A percentile compares a stretch with the other conserved stretches of the same genome.
phyloP scores from a whole-genome alignment of 2,329 filamentous ascomycete species.

The Claviceps sorghi region DNA sequence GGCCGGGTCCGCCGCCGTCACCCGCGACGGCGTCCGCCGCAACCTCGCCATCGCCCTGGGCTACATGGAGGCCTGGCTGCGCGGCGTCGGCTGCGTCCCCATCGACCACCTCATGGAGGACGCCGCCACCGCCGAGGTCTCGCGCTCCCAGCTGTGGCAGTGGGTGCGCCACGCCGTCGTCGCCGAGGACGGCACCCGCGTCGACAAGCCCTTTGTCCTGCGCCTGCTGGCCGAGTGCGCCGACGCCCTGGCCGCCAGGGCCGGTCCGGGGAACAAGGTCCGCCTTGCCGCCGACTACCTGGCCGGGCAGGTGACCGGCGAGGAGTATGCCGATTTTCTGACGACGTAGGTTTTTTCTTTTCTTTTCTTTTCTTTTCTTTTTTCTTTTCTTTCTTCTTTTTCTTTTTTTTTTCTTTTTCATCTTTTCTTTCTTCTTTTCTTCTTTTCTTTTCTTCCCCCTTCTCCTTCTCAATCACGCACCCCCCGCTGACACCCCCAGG shows the following conservation, averaged over 20 bases:
- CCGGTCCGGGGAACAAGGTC: slow-evolving; percentile 80
- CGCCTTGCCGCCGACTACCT: slow-evolving; percentile 87
- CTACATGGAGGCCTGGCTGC: slow-evolving; percentile 98
- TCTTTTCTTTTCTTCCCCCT: too few species aligned
- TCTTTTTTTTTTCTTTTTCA: not conserved
- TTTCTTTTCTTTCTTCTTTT: not conserved
- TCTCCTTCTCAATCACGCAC: too few species aligned
- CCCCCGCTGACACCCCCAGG: too few species aligned
- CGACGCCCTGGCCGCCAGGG: slow-evolving; percentile 58
- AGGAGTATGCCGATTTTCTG: slow-evolving; percentile 95
- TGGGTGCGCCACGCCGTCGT: slow-evolving; percentile 64
- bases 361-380: not conserved
- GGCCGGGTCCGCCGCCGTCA: slow-evolving; percentile 77
- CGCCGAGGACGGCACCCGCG: slow-evolving; percentile 76
- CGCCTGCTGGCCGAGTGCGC: slow-evolving; percentile 77
- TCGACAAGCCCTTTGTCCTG: slow-evolving; percentile 85
- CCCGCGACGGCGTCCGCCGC: slow-evolving; percentile 90
- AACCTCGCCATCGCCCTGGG: slow-evolving; percentile 92
- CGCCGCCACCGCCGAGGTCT: slow-evolving; percentile 91
- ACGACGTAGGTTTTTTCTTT: slow-evolving; percentile 46
- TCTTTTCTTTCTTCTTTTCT: not conserved
- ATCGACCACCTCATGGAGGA: slow-evolving; percentile 98
- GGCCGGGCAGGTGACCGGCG: slow-evolving; percentile 79
- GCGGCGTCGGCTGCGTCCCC: slow-evolving; percentile 86
- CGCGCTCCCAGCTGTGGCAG: slow-evolving; percentile 89